Base-by-base conservation (phyloP, 164 flowering plant genomes). In the Vitis riparia region DNA sequence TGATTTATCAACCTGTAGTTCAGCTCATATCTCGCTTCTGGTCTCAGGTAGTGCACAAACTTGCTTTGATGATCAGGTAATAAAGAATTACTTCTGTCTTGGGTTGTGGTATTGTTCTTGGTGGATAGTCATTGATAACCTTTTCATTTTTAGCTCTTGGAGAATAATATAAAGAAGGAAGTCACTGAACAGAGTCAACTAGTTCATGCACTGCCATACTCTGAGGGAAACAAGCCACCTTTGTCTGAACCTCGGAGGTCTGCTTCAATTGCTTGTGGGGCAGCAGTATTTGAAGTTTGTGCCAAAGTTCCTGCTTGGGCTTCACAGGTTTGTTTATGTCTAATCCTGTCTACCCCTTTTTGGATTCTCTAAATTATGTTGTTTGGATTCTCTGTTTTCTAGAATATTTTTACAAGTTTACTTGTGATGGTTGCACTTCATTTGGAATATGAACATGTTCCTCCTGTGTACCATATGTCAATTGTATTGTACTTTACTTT, bases 1-100 rank as follows among this genome's bases (percentile, higher is more conserved):
- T 78, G 99, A 96, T 81, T 62, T 96, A n/a, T 84, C 99, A 13
- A 96, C 99, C 19, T 86, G 88, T 81, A 91, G 91, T 77, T 87
- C 89, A 62, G 85, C 97, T 27, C 95, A 92, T 70, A 85, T 92
- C 71, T 76, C 79, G 27, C 68, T 76, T 32, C 66, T 76, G 75
- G 90, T 76, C 50, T 76, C 79, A 2, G 96, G 96, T 17, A 91
- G 91, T 73, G 91, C 91, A 48, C 85, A 86, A 64, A 87, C 91
- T n/a, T 91, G 93, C 71, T 91, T 91, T 73, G 87, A 87, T 77
- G 91, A 91, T 66, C 91, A 84, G 91, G 95, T 87, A 77, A 69
- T 49, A 7, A 29, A 13, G 23, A 1, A 9, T 15, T 27, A 16
- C 23, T 17, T 23, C 27, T 27, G 11, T 47, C 9, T 13, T 11